Conservation (phyloP, 2,329 filamentous ascomycete genomes). For the Aspergillus uvarum region DNA sequence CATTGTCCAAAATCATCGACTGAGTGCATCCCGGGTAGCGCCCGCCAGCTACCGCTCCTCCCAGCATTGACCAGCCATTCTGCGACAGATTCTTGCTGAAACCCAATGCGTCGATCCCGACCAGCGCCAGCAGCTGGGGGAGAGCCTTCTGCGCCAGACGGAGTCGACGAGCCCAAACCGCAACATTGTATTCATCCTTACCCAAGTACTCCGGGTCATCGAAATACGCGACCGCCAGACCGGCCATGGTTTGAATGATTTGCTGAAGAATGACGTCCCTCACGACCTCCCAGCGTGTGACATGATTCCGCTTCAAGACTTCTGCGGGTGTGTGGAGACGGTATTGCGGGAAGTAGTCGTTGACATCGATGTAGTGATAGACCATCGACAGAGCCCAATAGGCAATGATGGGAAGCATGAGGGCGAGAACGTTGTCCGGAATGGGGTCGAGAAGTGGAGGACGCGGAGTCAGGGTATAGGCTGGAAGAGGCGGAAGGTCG, state of each 20-base stretch:
- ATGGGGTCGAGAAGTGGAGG: constrained; percentile 73
- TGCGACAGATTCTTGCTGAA: constrained; percentile 73
- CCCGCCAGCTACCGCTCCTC: constrained; percentile 75
- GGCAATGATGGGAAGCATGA: constrained; percentile 73
- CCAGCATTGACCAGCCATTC: constrained; percentile 67
- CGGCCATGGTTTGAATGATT: constrained; percentile 76
- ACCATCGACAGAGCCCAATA: constrained; percentile 87
- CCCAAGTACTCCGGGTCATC: constrained; percentile 74
- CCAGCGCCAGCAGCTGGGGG: constrained; percentile 65
- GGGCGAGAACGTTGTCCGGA: constrained; percentile 75
- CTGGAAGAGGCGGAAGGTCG: constrained; percentile 79
- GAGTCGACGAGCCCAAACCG: constrained; percentile 83
- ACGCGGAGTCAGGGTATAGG: constrained; percentile 71
- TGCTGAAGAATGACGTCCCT: constrained; percentile 92
- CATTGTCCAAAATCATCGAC: constrained; percentile 53
- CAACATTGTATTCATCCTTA: constrained; percentile 79
- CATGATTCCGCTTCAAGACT: constrained; percentile 82
- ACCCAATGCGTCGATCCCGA: constrained; percentile 74
- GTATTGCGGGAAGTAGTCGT: constrained; percentile 85
- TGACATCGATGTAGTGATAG: constrained; percentile 84
- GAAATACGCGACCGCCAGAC: constrained; percentile 64
- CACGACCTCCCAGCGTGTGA: constrained; percentile 78
- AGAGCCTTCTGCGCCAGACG: constrained; percentile 76
- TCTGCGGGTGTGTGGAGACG: constrained; percentile 93
- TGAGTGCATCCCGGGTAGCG: constrained; percentile 71